These are phyloP conservation scores for Penicillium manginii DNA, from an alignment of 495 filamentous ascomycete genomes.

Conservation along the genomic window DNA sequence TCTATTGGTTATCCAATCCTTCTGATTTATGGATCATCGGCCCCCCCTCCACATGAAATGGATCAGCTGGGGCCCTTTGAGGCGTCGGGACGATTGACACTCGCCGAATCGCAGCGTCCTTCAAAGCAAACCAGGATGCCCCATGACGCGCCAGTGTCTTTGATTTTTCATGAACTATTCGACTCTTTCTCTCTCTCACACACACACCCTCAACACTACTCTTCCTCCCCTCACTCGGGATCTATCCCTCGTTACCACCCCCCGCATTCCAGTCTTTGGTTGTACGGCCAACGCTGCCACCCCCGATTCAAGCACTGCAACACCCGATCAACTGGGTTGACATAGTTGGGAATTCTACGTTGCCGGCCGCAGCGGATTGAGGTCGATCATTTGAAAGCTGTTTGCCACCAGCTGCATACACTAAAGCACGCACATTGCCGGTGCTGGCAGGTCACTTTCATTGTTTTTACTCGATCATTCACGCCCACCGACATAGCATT, in stretches of 20 bases:
- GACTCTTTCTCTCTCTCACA: background rate
- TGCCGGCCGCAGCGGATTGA: conserved; percentile 3
- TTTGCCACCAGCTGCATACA: conserved; percentile 1
- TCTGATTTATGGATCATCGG: background rate
- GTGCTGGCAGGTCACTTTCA: conserved; percentile 10
- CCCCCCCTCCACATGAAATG: conserved; percentile 1
- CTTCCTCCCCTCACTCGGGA: background rate
- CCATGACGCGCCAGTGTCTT: conserved; percentile 1
- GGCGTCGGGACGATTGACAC: conserved; percentile 1
- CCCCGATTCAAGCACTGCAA: background rate
- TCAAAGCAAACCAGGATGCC: conserved; percentile 2
- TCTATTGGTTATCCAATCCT: background rate
- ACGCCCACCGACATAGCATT: background rate
- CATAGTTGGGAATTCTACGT: conserved; percentile 1
- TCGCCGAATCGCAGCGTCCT: background rate
- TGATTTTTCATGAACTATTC: background rate
- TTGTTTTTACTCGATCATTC: conserved; percentile 8
- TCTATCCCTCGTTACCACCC: background rate
- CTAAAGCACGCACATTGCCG: conserved; percentile 7
- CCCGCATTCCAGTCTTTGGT: background rate
- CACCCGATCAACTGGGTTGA: background rate
- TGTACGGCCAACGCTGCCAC: background rate
- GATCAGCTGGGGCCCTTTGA: background rate
- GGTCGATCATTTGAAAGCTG: background rate
- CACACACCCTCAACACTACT: background rate